A percentile compares a stretch with the other conserved stretches of the same genome.
These are phyloP conservation scores for Hypsizygus marmoreus DNA, from an alignment of 768 basidiomycete genomes.

Conservation along the genomic window DNA sequence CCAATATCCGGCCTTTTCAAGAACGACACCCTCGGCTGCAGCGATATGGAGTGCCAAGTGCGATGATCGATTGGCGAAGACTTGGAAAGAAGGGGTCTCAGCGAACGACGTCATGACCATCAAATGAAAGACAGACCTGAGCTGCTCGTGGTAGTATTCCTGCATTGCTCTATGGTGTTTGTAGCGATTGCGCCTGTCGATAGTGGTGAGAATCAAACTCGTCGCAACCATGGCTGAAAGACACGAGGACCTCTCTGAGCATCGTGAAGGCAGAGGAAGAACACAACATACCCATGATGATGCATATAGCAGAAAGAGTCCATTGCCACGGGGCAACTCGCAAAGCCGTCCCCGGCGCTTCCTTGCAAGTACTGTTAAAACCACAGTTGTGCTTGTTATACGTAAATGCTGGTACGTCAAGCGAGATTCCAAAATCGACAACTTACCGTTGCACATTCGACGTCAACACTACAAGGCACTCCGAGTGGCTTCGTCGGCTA, in stretches of 20 bases:
- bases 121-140: slow-evolving; percentile 28
- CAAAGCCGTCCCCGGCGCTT: slow-evolving; percentile 38
- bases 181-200: slow-evolving; percentile 44
- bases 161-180: slow-evolving; percentile 40
- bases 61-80: slow-evolving; percentile 35
- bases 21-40: slow-evolving; percentile 30
- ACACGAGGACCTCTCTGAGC: background rate
- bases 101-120: background rate
- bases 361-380: slow-evolving; percentile 23
- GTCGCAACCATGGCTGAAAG: slow-evolving; percentile 39
- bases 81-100: slow-evolving; percentile 18
- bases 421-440: background rate
- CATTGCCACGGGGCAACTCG: slow-evolving; percentile 47
- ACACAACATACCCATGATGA: slow-evolving; percentile 30
- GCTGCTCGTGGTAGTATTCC: slow-evolving; percentile 53
- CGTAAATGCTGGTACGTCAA: background rate
- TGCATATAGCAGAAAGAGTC: too few species aligned
- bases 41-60: slow-evolving; percentile 36
- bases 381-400: slow-evolving; percentile 32
- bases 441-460: slow-evolving; percentile 52
- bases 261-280: background rate
- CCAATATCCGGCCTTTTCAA: too few species aligned
- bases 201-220: slow-evolving; percentile 36
- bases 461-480: slow-evolving; percentile 47
- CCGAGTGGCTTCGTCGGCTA: slow-evolving; percentile 44